Evolutionary conservation across 2,329 filamentous ascomycete genomes (phyloP).

Genomic region (Neoarthrinium moseri): DNA sequence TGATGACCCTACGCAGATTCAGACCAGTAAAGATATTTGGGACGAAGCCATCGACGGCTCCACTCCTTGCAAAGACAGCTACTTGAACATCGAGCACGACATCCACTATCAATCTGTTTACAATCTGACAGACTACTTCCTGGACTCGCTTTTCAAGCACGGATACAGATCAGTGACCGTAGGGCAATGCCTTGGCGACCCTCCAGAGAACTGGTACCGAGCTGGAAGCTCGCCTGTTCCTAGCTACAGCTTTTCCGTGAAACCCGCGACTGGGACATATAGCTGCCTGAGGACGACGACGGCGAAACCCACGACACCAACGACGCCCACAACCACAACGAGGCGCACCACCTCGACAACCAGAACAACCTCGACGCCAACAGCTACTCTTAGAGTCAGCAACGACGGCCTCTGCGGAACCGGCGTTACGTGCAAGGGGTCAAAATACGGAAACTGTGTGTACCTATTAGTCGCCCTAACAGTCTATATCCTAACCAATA

Average conservation of each 20-base stretch:
- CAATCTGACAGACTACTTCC: slow-evolving; percentile 44
- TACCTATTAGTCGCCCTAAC: no score
- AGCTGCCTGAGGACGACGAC: slow-evolving; percentile 17
- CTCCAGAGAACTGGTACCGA: slow-evolving; percentile 52
- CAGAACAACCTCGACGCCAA: slow-evolving; percentile 14
- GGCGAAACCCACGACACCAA: slow-evolving; percentile 11
- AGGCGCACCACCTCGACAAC: slow-evolving; percentile 16
- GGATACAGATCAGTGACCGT: slow-evolving; percentile 50
- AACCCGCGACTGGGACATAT: slow-evolving; percentile 26
- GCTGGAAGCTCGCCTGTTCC: slow-evolving; percentile 24
- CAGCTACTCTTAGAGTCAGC: slow-evolving; percentile 21
- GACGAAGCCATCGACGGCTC: slow-evolving; percentile 29
- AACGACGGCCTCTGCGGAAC: slow-evolving; percentile 25
- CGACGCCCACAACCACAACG: no score
- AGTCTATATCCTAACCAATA: no score
- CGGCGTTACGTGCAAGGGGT: slow-evolving; percentile 26
- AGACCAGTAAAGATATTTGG: slow-evolving; percentile 34
- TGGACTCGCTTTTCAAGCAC: slow-evolving; percentile 36
- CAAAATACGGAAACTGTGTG: slow-evolving; percentile 28
- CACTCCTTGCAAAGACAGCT: slow-evolving; percentile 26
- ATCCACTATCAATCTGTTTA: slow-evolving; percentile 45
- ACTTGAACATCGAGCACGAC: slow-evolving; percentile 42
- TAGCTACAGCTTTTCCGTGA: slow-evolving; percentile 23
- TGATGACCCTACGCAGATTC: slow-evolving; percentile 29
- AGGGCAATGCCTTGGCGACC: slow-evolving; percentile 54